Percentiles rank a stretch among this genome's conserved stretches.
These are phyloP conservation scores for Paraleonurus japonicus DNA, from an alignment of 257 asterid genomes.

Conservation along the genomic window DNA sequence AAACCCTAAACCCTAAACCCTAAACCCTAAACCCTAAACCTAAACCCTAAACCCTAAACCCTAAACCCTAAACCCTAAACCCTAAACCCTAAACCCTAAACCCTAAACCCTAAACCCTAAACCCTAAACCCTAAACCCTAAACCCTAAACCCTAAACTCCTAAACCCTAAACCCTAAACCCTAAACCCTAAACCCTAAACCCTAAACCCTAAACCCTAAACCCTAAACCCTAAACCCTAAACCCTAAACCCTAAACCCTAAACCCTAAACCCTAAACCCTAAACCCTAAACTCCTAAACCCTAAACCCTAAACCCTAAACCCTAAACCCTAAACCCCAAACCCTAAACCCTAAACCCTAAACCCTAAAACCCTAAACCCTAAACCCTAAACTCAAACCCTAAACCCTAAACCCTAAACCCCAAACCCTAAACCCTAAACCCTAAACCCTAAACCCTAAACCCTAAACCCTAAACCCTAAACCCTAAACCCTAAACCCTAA, in stretches of 20 bases:
- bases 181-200: neutral
- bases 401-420: neutral
- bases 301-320: neutral
- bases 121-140: neutral
- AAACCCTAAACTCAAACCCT: neutral
- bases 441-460: neutral
- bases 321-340: neutral
- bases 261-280: slow-evolving; percentile 9
- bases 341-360: slow-evolving; percentile 2
- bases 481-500: too few relatives aligned
- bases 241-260: slow-evolving; percentile 5
- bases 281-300: slow-evolving; percentile 4
- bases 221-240: slow-evolving; percentile 6
- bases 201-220: slow-evolving; percentile 3
- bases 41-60: neutral
- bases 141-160: neutral
- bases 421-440: neutral
- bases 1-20: neutral
- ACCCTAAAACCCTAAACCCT: neutral
- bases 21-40: neutral
- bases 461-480: too few relatives aligned
- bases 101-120: neutral
- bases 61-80: neutral
- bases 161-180: neutral
- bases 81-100: neutral